Evolutionary conservation across 2,329 filamentous ascomycete genomes (phyloP).

Genomic region (Phyllachora maydis): DNA sequence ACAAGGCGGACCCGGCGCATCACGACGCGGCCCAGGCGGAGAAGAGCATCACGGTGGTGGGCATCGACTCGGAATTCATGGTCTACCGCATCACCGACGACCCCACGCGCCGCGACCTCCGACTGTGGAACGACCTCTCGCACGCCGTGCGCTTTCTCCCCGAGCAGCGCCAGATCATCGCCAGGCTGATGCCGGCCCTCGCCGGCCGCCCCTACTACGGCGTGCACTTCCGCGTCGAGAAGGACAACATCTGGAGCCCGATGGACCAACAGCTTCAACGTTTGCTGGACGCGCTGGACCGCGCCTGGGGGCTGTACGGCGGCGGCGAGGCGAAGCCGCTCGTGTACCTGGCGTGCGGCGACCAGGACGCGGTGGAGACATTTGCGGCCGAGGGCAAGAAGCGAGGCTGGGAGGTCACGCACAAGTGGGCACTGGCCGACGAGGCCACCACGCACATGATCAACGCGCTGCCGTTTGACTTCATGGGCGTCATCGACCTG

Average conservation of each 20-base stretch:
- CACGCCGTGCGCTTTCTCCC: slow-evolving; percentile 11
- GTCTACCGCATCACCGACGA: slow-evolving; percentile 15
- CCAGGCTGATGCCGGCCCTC: slow-evolving; percentile 7
- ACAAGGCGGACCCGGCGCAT: slow-evolving; percentile 2
- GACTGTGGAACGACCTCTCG: slow-evolving; percentile 13
- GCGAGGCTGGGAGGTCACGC: slow-evolving; percentile 13
- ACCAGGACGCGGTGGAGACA: slow-evolving; percentile 10
- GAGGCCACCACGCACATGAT: slow-evolving; percentile 6
- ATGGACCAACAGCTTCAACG: slow-evolving; percentile 12
- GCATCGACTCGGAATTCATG: slow-evolving; percentile 11
- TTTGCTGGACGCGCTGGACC: slow-evolving; percentile 13
- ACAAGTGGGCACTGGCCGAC: slow-evolving; percentile 12
- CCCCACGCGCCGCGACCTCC: slow-evolving; percentile 11
- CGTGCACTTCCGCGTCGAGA: slow-evolving; percentile 15
- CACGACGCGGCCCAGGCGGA: slow-evolving; percentile 2
- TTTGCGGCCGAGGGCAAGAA: slow-evolving; percentile 9
- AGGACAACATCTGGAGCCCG: slow-evolving; percentile 15
- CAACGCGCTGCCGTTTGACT: slow-evolving; percentile 12
- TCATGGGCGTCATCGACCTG: slow-evolving; percentile 13
- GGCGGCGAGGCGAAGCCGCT: slow-evolving; percentile 7
- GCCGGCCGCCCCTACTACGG: slow-evolving; percentile 11
- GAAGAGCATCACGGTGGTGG: slow-evolving; percentile 11
- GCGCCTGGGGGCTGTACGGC: slow-evolving; percentile 10
- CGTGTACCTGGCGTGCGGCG: slow-evolving; percentile 14
- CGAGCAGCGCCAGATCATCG: slow-evolving; percentile 8